A percentile compares a stretch with the other conserved stretches of the same genome.
phyloP scores from a whole-genome alignment of 2,329 filamentous ascomycete genomes.

The Incumbomyces delicatus region DNA sequence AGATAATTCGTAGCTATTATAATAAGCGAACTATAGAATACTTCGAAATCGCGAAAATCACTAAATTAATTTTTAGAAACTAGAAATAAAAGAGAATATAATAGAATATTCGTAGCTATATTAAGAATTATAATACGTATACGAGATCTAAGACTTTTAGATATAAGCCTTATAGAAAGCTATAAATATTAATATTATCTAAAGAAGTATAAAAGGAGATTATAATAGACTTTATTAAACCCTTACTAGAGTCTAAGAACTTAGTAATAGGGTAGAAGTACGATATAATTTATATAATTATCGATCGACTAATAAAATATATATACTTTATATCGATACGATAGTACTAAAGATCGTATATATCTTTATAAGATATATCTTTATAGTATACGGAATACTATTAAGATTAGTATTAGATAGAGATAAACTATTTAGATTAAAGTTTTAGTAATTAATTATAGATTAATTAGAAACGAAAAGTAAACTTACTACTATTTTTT shows the following conservation, averaged over 20 bases:
- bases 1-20: constrained; percentile 7
- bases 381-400: background rate
- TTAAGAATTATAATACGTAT: constrained; percentile 9
- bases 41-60: constrained; percentile 8
- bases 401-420: background rate
- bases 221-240: background rate
- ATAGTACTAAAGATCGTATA: constrained; percentile 1
- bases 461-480: constrained; percentile 4
- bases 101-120: constrained; percentile 8
- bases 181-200: constrained; percentile 7
- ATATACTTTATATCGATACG: background rate
- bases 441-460: constrained; percentile 6
- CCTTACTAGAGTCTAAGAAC: background rate
- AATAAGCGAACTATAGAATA: constrained; percentile 1
- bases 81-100: constrained; percentile 6
- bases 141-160: constrained; percentile 6
- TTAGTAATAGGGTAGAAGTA: background rate
- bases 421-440: constrained; percentile 5
- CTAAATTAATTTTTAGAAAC: constrained; percentile 8
- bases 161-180: constrained; percentile 10
- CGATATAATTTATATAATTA: background rate
- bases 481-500: constrained; percentile 4
- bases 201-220: constrained; percentile 21
- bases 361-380: constrained; percentile 1
- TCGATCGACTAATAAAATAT: background rate